Percentiles rank a stretch among this genome's conserved stretches.
Evolutionary conservation across 805 yeast species (phyloP).

Genomic region (Scheffersomyces spartinae): DNA sequence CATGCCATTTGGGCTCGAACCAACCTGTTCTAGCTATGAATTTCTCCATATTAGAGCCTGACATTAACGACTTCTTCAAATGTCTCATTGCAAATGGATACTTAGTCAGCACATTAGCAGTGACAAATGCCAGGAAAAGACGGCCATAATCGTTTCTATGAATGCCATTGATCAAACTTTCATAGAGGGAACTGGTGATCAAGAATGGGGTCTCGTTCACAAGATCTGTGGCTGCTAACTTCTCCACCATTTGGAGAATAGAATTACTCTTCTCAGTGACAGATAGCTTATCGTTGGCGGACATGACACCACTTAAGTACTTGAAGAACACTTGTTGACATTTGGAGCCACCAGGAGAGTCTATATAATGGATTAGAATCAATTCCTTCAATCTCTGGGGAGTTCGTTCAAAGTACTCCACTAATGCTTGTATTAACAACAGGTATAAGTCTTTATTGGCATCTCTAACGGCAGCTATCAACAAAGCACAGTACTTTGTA

Average conservation of each 20-base stretch:
- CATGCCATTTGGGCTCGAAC: constrained; percentile 25
- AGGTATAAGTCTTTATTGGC: constrained; percentile 12
- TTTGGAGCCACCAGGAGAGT: too few species aligned
- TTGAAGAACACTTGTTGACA: too few species aligned
- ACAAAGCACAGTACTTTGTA: too few species aligned
- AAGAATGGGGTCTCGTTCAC: constrained; percentile 14
- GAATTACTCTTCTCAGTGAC: constrained; percentile 4
- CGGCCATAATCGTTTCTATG: constrained; percentile 10
- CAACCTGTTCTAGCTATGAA: constrained; percentile 26
- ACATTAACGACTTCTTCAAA: constrained; percentile 12
- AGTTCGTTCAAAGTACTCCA: constrained; percentile 6
- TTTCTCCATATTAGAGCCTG: constrained; percentile 19
- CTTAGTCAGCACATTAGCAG: constrained; percentile 20
- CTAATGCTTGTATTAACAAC: constrained; percentile 9
- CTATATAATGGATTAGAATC: too few species aligned
- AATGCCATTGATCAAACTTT: constrained; percentile 8
- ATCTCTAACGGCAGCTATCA: constrained; percentile 14
- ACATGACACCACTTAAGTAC: constrained; percentile 7
- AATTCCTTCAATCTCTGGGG: too few species aligned
- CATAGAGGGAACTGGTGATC: constrained; percentile 7
- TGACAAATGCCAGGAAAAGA: constrained; percentile 18
- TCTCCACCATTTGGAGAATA: constrained; percentile 15
- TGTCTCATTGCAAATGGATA: constrained; percentile 5
- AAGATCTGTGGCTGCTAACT: constrained; percentile 12
- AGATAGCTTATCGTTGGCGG: background rate